Percentiles rank a stretch among this genome's conserved stretches.
Evolutionary conservation across 345 rosid genomes (phyloP).

Genomic region (Ceriops tagal): DNA sequence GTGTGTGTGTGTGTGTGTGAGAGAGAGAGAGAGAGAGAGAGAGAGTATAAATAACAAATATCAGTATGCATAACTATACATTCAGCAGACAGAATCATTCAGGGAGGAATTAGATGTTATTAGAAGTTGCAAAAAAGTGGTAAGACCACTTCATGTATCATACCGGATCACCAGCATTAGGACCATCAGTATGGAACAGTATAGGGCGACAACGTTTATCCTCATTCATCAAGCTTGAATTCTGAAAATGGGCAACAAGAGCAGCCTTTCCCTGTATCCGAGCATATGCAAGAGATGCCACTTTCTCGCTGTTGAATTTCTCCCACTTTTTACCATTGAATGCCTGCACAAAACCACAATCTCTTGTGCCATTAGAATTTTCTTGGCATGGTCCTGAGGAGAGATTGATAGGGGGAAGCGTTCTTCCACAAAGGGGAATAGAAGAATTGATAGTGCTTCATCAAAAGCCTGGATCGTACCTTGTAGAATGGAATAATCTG

Average conservation of each 20-base stretch:
- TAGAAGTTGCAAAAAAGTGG: background rate
- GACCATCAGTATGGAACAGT: constrained; percentile 82
- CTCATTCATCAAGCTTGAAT: constrained; percentile 90
- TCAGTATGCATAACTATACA: background rate
- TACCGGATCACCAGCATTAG: constrained; percentile 90
- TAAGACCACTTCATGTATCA: constrained; percentile 10
- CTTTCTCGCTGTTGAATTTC: constrained; percentile 87
- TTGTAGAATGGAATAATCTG: constrained; percentile 63
- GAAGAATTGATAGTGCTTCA: background rate
- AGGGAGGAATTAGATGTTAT: background rate
- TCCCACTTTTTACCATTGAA: constrained; percentile 92
- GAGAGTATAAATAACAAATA: too few relatives aligned
- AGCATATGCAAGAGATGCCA: constrained; percentile 83
- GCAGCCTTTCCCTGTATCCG: constrained; percentile 85
- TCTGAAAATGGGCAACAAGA: constrained; percentile 89
- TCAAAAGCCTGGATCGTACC: constrained; percentile 14
- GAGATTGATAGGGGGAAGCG: background rate
- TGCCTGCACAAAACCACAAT: constrained; percentile 40
- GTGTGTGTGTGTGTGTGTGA: too few relatives aligned
- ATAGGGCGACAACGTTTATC: constrained; percentile 92
- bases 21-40: too few relatives aligned
- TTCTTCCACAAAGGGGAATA: background rate
- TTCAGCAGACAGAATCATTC: background rate
- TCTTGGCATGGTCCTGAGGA: too few relatives aligned
- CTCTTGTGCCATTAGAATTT: background rate